Evolutionary conservation across 2,329 filamentous ascomycete genomes (phyloP).

Genomic region (Penicillium palitans): DNA sequence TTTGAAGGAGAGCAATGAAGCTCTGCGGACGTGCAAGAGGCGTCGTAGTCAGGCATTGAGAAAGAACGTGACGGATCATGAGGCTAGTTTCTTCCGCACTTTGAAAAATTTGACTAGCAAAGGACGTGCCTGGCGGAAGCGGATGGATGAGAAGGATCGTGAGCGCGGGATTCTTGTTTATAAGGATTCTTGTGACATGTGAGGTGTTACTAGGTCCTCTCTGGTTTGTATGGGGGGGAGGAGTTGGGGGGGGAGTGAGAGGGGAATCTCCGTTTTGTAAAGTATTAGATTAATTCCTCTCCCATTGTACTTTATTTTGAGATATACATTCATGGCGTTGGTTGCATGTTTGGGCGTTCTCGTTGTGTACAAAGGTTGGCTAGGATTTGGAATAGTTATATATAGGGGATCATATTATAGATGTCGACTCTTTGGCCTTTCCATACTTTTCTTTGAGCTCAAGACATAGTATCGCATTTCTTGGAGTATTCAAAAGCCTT

Average conservation of each 20-base stretch:
- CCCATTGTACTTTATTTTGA: background rate
- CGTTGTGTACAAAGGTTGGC: background rate
- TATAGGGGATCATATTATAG: background rate
- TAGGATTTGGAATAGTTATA: background rate
- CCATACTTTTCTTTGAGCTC: too few species aligned
- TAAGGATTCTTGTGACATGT: conserved; percentile 9
- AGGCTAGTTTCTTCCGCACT: conserved; percentile 44
- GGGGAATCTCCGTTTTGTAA: background rate
- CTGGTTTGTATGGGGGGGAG: background rate
- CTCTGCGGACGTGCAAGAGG: conserved; percentile 59
- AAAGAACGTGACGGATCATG: conserved; percentile 32
- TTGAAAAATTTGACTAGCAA: conserved; percentile 48
- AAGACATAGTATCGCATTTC: too few species aligned
- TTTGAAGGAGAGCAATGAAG: conserved; percentile 43
- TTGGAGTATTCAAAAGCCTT: too few species aligned
- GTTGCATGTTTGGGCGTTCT: background rate
- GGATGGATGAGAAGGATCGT: conserved; percentile 56
- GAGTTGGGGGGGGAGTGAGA: background rate
- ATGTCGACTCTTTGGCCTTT: background rate
- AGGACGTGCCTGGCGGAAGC: conserved; percentile 61
- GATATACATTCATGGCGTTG: background rate
- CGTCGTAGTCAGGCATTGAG: conserved; percentile 55
- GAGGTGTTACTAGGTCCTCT: background rate
- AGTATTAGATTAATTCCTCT: conserved; percentile 2
- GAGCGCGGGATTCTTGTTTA: conserved; percentile 40